phyloP scores from a whole-genome alignment of 345 rosid genomes.

The Heritiera fomes region DNA sequence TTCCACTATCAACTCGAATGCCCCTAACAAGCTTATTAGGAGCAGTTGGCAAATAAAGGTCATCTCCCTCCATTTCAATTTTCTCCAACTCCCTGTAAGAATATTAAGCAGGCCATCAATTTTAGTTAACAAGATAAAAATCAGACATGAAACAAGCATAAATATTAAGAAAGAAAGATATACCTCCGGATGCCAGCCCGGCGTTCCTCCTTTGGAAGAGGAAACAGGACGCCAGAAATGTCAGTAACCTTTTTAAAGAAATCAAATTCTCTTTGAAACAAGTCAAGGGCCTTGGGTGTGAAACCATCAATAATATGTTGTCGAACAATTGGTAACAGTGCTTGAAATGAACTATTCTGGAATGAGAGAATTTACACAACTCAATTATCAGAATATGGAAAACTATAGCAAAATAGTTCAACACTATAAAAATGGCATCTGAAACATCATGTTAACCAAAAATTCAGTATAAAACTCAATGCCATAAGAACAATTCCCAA shows the following conservation, averaged over 20 bases:
- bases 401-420: conserved; percentile 15
- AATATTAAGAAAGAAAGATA: conserved; percentile 16
- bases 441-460: neutral
- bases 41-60: conserved; percentile 95
- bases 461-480: conserved; percentile 5
- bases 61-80: conserved; percentile 83
- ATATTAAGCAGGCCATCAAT: conserved; percentile 24
- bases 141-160: conserved; percentile 12
- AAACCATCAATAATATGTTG: conserved; percentile 86
- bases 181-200: conserved; percentile 95
- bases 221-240: conserved; percentile 77
- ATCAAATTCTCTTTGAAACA: conserved; percentile 85
- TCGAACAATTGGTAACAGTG: conserved; percentile 71
- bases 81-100: conserved; percentile 82
- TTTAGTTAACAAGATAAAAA: conserved; percentile 13
- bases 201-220: conserved; percentile 92
- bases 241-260: conserved; percentile 96
- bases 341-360: conserved; percentile 84
- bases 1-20: conserved; percentile 89
- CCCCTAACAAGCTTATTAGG: conserved; percentile 89
- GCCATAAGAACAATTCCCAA: neutral
- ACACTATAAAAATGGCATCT: neutral
- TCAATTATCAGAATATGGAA: conserved; percentile 9
- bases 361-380: conserved; percentile 30
- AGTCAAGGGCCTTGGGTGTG: conserved; percentile 69